Evolutionary conservation across 1,284 basidiomycete genomes (phyloP).

Genomic region (Ustanciosporium gigantosporum): DNA sequence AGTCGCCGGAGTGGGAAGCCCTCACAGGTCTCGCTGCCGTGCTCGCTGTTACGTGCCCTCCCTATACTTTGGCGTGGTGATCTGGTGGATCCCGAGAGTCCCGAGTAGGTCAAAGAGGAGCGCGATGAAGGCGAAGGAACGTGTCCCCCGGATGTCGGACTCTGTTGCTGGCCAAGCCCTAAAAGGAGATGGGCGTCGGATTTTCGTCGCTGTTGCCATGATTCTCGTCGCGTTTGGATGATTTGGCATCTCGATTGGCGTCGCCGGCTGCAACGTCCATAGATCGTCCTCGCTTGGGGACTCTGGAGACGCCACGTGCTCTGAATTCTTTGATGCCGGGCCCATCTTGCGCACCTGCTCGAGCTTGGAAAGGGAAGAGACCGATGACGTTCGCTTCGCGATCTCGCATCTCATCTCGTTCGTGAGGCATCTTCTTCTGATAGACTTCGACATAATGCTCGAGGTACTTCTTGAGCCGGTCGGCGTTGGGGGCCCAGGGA

Average conservation of each 20-base stretch:
- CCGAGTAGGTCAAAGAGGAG: not conserved
- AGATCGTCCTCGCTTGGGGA: slow-evolving; percentile 16
- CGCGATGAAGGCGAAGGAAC: not conserved
- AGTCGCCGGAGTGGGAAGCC: slow-evolving; percentile 25
- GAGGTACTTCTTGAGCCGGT: slow-evolving; percentile 35
- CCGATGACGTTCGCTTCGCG: slow-evolving; percentile 43
- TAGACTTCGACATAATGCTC: slow-evolving; percentile 30
- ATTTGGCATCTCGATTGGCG: slow-evolving; percentile 3
- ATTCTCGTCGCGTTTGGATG: slow-evolving; percentile 9
- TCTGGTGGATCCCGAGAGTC: not conserved
- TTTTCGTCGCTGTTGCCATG: too few relatives aligned
- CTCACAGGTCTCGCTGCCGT: not conserved
- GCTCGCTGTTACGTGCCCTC: not conserved
- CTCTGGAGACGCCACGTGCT: too few relatives aligned
- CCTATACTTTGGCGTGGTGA: too few relatives aligned
- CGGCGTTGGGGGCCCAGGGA: slow-evolving; percentile 35
- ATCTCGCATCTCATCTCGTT: slow-evolving; percentile 48
- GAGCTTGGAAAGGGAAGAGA: slow-evolving; percentile 38
- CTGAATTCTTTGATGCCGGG: not conserved
- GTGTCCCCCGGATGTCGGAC: too few relatives aligned
- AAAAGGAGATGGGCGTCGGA: slow-evolving; percentile 31
- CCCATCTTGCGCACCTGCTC: slow-evolving; percentile 31
- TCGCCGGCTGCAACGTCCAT: slow-evolving; percentile 11
- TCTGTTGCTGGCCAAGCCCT: slow-evolving; percentile 9
- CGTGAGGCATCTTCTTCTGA: slow-evolving; percentile 4